phyloP scores from a whole-genome alignment of 331 rosid genomes.

The Quercus tomentella region DNA sequence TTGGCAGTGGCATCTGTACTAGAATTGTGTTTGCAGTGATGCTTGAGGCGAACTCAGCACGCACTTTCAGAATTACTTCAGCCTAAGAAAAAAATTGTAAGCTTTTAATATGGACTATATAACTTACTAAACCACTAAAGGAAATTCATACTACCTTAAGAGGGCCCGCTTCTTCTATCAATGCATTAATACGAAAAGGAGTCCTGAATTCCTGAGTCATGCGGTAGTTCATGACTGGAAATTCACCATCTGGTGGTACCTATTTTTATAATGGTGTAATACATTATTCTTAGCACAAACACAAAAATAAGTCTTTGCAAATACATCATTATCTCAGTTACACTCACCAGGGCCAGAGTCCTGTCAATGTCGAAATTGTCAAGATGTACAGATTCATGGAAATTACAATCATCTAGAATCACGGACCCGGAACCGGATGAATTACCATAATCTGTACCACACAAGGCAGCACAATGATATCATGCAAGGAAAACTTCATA shows the following conservation, averaged over 20 bases:
- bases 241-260: conserved; percentile 95
- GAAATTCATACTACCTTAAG: conserved; percentile 49
- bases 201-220: conserved; percentile 88
- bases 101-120: conserved; percentile 7
- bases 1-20: conserved; percentile 81
- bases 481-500: conserved; percentile 13
- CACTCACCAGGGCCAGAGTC: conserved; percentile 77
- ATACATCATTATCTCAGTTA: background rate
- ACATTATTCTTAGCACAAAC: background rate
- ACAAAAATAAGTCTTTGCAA: background rate
- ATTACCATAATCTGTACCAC: conserved; percentile 59
- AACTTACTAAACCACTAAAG: background rate
- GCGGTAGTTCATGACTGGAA: conserved; percentile 94
- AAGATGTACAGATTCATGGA: conserved; percentile 93
- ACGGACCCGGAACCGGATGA: conserved; percentile 63
- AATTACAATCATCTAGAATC: conserved; percentile 85
- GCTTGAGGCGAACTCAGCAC: conserved; percentile 72
- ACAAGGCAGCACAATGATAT: conserved; percentile 16
- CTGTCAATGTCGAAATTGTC: conserved; percentile 74
- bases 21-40: conserved; percentile 63
- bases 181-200: conserved; percentile 71
- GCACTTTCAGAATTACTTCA: conserved; percentile 73
- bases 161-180: conserved; percentile 83
- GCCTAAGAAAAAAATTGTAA: conserved; percentile 46
- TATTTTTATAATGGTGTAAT: conserved; percentile 25